A percentile compares a stretch with the other conserved stretches of the same genome.
phyloP scores from a whole-genome alignment of 2,329 filamentous ascomycete genomes.

The Claviceps sp. region DNA sequence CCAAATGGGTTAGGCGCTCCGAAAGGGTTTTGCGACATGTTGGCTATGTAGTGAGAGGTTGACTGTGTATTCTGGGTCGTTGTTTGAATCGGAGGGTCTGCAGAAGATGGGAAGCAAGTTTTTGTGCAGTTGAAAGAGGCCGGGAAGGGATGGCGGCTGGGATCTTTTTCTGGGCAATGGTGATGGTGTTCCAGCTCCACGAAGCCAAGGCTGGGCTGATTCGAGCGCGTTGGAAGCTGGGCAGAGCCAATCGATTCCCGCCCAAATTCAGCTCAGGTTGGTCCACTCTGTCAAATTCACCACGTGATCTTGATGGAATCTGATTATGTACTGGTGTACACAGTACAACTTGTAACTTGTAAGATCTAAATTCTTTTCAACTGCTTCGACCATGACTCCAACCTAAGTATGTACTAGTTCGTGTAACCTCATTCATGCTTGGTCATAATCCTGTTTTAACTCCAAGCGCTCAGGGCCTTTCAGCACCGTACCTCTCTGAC shows the following conservation, averaged over 20 bases:
- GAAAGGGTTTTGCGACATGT: constrained; percentile 27
- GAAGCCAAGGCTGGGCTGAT: not conserved
- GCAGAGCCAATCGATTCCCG: not conserved
- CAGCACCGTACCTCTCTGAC: too few species aligned
- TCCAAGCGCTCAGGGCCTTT: too few species aligned
- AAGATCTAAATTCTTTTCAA: too few species aligned
- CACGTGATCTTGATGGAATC: too few species aligned
- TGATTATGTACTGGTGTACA: too few species aligned
- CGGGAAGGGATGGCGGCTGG: not conserved
- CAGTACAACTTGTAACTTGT: too few species aligned
- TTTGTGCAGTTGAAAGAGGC: not conserved
- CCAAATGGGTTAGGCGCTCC: constrained; percentile 20
- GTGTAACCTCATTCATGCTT: too few species aligned
- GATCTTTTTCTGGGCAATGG: constrained; percentile 4
- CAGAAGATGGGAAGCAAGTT: not conserved
- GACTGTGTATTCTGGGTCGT: not conserved
- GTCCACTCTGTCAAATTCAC: too few species aligned
- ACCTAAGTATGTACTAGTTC: too few species aligned
- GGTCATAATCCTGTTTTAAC: too few species aligned
- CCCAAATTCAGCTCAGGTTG: too few species aligned
- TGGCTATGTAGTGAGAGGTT: constrained; percentile 4
- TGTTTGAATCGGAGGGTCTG: not conserved
- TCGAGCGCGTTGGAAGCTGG: not conserved
- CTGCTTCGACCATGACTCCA: too few species aligned
- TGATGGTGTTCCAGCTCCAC: constrained; percentile 6